Evolutionary conservation across 2,329 filamentous ascomycete genomes (phyloP), one percentile per base, ranked within the genome.

Genomic region (Pochonia chlamydosporia): DNA sequence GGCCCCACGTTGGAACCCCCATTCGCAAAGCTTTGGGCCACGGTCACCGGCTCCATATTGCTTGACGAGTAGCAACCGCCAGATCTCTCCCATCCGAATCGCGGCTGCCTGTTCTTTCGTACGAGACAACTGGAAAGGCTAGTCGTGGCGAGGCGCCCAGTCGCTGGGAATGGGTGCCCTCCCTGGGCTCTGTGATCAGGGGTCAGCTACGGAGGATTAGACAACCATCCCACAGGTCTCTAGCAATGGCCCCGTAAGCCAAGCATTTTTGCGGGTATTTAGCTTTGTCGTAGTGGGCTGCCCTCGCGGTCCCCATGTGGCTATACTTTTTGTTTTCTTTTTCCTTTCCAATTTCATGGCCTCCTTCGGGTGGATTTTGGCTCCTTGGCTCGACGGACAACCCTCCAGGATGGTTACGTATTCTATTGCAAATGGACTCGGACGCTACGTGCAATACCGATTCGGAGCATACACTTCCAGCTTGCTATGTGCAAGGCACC

Each of bases 101-200:
- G 40, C 33, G 40, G 40, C 33, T 47, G 48, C 44, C 40, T 41
- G 5, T 39, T 41, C n/a, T 49, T 33, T 43, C 40, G 44, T 44
- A 44, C 44, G 48, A 46, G 44, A 49, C 25, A 25, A 42, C 16
- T 30, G 16, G 21, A 25, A n/a, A n/a, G n/a, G n/a, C n/a, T n/a
- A n/a, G n/a, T n/a, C 9, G 37, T 40, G 13, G 24, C 14, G 24
- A 18, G 40, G 14, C 6, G 13, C 11, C 6, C 18, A 26, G n/a
- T n/a, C n/a, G n/a, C n/a, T n/a, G n/a, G n/a, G 20, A 28, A 25
- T 25, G 14, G 40, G 24, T 43, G n/a, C n/a, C n/a, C n/a, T n/a
- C n/a, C n/a, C n/a, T n/a, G n/a, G n/a, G n/a, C n/a, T n/a, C n/a
- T n/a, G n/a, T n/a, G n/a, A n/a, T n/a, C n/a, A n/a, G n/a, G n/a